Conservation (phyloP, 257 asterid genomes). For the Parsonsia alboflavescens region DNA sequence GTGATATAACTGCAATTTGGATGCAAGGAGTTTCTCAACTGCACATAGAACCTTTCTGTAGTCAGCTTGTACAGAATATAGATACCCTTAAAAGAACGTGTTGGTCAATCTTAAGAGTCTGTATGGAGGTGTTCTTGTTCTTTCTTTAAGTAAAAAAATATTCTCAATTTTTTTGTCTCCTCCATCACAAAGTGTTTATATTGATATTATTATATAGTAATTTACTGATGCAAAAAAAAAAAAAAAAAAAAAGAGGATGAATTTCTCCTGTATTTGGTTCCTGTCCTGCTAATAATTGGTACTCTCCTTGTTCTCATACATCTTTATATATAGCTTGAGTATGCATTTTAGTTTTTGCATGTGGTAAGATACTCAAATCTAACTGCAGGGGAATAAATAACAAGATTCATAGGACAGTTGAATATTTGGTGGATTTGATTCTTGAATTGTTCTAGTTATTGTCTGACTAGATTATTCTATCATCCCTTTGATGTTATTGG, state of each 20-base stretch:
- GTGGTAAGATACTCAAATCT: no score
- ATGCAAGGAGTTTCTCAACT: constrained; percentile 24
- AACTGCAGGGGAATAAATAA: no score
- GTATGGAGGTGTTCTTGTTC: constrained; percentile 12
- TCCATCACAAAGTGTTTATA: constrained; percentile 13
- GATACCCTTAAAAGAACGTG: constrained; percentile 12
- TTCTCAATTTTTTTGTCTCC: background rate
- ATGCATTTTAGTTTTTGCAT: no score
- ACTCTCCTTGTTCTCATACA: no score
- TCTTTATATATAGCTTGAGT: no score
- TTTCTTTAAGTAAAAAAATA: background rate
- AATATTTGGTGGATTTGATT: no score
- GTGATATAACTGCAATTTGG: constrained; percentile 36
- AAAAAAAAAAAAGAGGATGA: background rate
- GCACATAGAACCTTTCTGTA: constrained; percentile 41
- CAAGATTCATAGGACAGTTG: no score
- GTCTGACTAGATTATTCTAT: no score
- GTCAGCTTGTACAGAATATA: constrained; percentile 41
- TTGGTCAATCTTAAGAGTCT: background rate
- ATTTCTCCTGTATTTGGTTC: background rate
- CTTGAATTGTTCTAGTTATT: no score
- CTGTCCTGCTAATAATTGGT: no score
- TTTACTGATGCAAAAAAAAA: constrained; percentile 1
- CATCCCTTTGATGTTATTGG: no score
- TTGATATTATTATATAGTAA: background rate